Base-by-base conservation (phyloP, 1,284 basidiomycete species). In the Laetiporus sulphureus region DNA sequence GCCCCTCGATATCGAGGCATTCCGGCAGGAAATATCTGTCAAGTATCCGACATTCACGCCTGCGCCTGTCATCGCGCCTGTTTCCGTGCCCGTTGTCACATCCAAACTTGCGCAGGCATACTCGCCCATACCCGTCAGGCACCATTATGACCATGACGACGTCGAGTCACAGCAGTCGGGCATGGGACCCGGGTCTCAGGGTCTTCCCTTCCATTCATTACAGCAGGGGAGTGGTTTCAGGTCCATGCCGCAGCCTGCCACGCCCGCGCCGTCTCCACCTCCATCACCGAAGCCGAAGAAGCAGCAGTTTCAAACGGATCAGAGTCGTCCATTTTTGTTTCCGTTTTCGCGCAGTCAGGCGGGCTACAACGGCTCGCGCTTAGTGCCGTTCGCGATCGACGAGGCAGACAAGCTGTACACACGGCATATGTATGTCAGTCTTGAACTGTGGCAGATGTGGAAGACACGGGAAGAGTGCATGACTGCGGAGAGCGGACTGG, bases 271-370 rank as follows among this genome's bases (percentile, higher is more conserved):
- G 2, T 81, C 91, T 0, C 94, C 94, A 0, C 86, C 91, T 1
- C 86, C 87, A 0, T 83, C 84, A 18, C 83, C 82, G 13, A 96
- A 95, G 58, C 91, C 90, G 6, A 98, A 98, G 71, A 98, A 98
- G 63, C 92, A 95, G 59, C 94, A 97, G 59, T 99, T 93, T 63
- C 96, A 99, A 63, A 99, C 96, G 0, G 96, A 99, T 61, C 96
- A 96, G 59, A 83, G 70, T 24, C 75, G 91, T 6, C 96, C 96
- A 1, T 99, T 99, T 60, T 70, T 99, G 43, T 93, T 99, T 59
- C 96, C 96, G 0, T 99, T 96, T 61, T 90, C 91, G 11, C 74
- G 70, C 38, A 72, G 65, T 41, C 63, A 47, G 50, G 50, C 45
- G 47, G 51, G 49, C 32, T 60, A 56, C 36, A 71, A 71, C 47